These are phyloP conservation scores for Wakefieldia striispora DNA, from an alignment of 768 basidiomycete species.

Conservation along the genomic window DNA sequence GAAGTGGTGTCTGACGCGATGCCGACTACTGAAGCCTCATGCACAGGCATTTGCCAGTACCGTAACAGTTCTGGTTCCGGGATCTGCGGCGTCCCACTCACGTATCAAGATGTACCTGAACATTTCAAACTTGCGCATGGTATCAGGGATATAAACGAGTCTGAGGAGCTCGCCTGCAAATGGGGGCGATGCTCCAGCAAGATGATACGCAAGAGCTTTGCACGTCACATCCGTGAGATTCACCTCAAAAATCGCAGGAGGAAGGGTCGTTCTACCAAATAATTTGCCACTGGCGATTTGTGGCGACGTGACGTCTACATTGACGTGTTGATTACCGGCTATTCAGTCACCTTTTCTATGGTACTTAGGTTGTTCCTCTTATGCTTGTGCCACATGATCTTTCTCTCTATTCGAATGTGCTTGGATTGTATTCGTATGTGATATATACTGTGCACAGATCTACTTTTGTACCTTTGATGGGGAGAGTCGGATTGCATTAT, in stretches of 20 bases:
- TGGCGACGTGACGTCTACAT: neutral
- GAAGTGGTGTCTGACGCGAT: no score
- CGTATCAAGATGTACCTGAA: neutral
- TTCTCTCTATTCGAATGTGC: no score
- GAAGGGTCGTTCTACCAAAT: neutral
- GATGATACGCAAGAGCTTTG: neutral
- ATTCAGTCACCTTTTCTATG: no score
- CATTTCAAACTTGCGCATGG: neutral
- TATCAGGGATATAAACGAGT: neutral
- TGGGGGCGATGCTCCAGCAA: neutral
- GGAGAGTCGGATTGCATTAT: no score
- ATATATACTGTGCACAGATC: no score
- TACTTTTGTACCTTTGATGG: no score
- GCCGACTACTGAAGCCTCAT: no score
- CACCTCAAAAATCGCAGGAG: constrained; percentile 1
- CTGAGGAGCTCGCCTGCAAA: fast-evolving
- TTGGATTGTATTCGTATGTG: no score
- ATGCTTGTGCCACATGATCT: no score
- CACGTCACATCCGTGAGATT: neutral
- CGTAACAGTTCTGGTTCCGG: neutral
- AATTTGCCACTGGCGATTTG: neutral
- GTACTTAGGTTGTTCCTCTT: no score
- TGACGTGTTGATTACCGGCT: no score
- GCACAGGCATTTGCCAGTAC: no score
- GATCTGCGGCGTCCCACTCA: neutral